These are phyloP conservation scores for Penicillium sp. DNA, from an alignment of 2,329 filamentous ascomycete genomes.

Conservation along the genomic window DNA sequence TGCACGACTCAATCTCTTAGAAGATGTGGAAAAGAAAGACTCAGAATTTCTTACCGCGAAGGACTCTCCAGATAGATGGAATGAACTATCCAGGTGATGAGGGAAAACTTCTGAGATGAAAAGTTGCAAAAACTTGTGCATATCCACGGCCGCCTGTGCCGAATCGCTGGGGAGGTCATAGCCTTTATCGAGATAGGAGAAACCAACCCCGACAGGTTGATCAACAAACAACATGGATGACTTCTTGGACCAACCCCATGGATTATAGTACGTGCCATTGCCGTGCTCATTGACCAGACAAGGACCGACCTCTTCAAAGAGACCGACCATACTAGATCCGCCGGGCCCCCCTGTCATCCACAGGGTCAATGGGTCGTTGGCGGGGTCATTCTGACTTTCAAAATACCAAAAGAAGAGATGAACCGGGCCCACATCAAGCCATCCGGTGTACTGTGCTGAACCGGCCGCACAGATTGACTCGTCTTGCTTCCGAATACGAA, in stretches of 20 bases:
- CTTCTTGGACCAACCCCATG: conserved; percentile 19
- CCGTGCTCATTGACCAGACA: conserved; percentile 23
- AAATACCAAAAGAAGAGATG: conserved; percentile 32
- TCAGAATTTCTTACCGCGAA: background rate
- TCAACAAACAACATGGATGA: conserved; percentile 23
- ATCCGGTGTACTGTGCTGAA: background rate
- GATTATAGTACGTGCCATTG: conserved; percentile 16
- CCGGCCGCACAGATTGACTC: background rate
- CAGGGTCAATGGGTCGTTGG: conserved; percentile 49
- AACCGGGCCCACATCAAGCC: background rate
- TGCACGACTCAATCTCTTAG: background rate
- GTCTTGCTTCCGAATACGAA: background rate
- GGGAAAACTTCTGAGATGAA: background rate
- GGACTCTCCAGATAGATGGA: background rate
- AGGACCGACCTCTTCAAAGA: conserved; percentile 52
- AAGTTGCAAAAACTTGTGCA: background rate
- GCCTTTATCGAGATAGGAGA: conserved; percentile 26
- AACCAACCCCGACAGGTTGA: conserved; percentile 27
- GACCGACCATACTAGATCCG: conserved; percentile 51
- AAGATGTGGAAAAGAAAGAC: background rate
- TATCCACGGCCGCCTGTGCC: conserved; percentile 42
- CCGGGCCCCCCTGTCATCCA: conserved; percentile 56
- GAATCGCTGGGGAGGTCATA: conserved; percentile 33
- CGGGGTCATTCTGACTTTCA: conserved; percentile 42
- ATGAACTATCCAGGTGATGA: background rate